Evolutionary conservation across 805 yeast genomes (phyloP).

Genomic region (Tetrapisispora iriomotensis): DNA sequence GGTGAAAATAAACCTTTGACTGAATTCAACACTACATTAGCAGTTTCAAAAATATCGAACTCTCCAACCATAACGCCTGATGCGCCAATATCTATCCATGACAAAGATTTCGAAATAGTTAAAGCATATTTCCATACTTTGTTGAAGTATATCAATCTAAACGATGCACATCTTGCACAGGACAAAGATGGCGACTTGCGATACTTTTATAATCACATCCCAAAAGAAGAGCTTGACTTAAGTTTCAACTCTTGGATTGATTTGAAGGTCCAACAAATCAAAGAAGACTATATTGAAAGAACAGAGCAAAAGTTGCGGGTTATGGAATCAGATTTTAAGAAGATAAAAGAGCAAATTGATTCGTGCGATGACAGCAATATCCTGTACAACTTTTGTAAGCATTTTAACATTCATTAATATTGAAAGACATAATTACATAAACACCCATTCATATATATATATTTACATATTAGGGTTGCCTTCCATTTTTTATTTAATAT

Average conservation of each 20-base stretch:
- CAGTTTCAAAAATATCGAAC: background rate
- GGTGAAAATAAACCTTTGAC: background rate
- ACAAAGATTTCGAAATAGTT: slow-evolving; percentile 6
- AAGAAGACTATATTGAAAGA: slow-evolving; percentile 39
- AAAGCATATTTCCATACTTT: slow-evolving; percentile 20
- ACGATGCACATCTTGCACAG: slow-evolving; percentile 29
- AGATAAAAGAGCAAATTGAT: slow-evolving; percentile 5
- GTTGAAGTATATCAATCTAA: slow-evolving; percentile 18
- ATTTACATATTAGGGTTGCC: too few relatives aligned
- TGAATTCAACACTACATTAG: background rate
- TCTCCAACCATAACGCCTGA: background rate
- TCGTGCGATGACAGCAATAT: slow-evolving; percentile 11
- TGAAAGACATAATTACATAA: too few relatives aligned
- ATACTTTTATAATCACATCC: slow-evolving; percentile 56
- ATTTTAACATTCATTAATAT: background rate
- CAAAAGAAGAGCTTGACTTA: slow-evolving; percentile 57
- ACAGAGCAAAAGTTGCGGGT: slow-evolving; percentile 40
- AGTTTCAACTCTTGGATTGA: slow-evolving; percentile 63
- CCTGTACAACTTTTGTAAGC: background rate
- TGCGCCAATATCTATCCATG: background rate
- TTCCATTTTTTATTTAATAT: too few relatives aligned
- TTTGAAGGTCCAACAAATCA: slow-evolving; percentile 38
- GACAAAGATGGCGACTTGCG: slow-evolving; percentile 61
- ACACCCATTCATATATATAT: too few relatives aligned
- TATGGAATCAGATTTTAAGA: slow-evolving; percentile 26